Percentiles rank a stretch among this genome's conserved stretches.
Evolutionary conservation across 176 grass and related monocot genomes (phyloP).

Genomic region (Rhipidocladum racemiflorum): DNA sequence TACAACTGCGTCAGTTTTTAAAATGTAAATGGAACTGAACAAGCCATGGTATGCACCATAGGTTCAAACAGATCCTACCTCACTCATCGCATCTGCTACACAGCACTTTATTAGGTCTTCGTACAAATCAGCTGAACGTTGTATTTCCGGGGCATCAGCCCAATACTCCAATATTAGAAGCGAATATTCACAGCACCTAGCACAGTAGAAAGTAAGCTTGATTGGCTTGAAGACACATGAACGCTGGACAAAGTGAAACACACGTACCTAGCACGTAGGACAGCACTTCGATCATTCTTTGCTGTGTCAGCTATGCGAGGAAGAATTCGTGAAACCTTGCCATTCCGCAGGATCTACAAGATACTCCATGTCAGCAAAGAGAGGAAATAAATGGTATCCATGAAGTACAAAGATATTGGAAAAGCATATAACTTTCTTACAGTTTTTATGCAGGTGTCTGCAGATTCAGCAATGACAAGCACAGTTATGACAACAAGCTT

Average conservation of each 20-base stretch:
- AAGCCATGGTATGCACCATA: neutral
- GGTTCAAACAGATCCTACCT: conserved; percentile 49
- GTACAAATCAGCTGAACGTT: conserved; percentile 81
- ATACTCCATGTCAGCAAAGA: conserved; percentile 27
- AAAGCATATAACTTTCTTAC: conserved; percentile 48
- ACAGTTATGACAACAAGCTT: conserved; percentile 99
- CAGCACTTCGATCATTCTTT: conserved; percentile 69
- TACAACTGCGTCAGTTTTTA: neutral
- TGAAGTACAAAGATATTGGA: conserved; percentile 9
- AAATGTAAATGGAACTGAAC: conserved; percentile 3
- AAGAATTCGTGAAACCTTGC: conserved; percentile 73
- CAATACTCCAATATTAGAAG: conserved; percentile 89
- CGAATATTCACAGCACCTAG: conserved; percentile 94
- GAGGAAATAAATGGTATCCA: conserved; percentile 22
- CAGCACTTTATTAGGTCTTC: conserved; percentile 97
- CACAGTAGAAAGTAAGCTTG: conserved; percentile 25
- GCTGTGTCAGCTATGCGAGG: conserved; percentile 72
- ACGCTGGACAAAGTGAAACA: conserved; percentile 12
- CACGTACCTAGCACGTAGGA: conserved; percentile 79
- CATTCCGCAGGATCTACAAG: conserved; percentile 77
- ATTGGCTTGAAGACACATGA: conserved; percentile 20
- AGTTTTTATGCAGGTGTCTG: conserved; percentile 97
- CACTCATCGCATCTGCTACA: conserved; percentile 96
- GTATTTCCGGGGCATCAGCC: conserved; percentile 97
- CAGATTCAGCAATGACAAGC: conserved; percentile 92